Evolutionary conservation across 495 filamentous ascomycete genomes (phyloP).

Genomic region (Podospora comata): DNA sequence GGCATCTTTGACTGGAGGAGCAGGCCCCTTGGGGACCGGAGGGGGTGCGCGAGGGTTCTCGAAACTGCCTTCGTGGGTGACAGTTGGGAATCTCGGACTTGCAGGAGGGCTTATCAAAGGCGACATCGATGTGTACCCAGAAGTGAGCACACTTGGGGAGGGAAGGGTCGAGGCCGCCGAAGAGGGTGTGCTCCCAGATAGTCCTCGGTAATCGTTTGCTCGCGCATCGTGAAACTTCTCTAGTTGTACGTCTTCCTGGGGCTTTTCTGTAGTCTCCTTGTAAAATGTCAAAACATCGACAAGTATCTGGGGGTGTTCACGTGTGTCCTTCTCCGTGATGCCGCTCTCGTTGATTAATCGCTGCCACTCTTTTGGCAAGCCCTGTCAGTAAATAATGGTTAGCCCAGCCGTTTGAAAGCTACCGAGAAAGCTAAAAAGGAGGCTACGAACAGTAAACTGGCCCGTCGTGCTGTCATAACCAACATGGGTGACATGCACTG

Average conservation of each 20-base stretch:
- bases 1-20: slow-evolving; percentile 46
- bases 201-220: slow-evolving; percentile 53
- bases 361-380: slow-evolving; percentile 97
- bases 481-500: slow-evolving; percentile 96
- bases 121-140: slow-evolving; percentile 53
- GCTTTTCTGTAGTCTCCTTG: slow-evolving; percentile 82
- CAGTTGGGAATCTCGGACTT: slow-evolving; percentile 85
- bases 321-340: slow-evolving; percentile 92
- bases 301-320: slow-evolving; percentile 91
- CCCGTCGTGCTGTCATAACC: slow-evolving; percentile 96
- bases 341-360: slow-evolving; percentile 90
- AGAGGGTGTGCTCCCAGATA: slow-evolving; percentile 39
- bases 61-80: slow-evolving; percentile 87
- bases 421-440: slow-evolving; percentile 9
- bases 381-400: slow-evolving; percentile 49
- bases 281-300: slow-evolving; percentile 95
- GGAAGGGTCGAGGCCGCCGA: slow-evolving; percentile 35
- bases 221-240: slow-evolving; percentile 92
- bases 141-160: slow-evolving; percentile 45
- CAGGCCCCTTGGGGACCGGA: slow-evolving; percentile 67
- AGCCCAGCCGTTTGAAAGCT: slow-evolving; percentile 22
- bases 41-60: slow-evolving; percentile 94
- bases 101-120: slow-evolving; percentile 76
- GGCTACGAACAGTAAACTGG: slow-evolving; percentile 80
- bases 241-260: slow-evolving; percentile 80